Conservation (phyloP, 768 basidiomycete species). For the Psilocybe subaeruginosa region DNA sequence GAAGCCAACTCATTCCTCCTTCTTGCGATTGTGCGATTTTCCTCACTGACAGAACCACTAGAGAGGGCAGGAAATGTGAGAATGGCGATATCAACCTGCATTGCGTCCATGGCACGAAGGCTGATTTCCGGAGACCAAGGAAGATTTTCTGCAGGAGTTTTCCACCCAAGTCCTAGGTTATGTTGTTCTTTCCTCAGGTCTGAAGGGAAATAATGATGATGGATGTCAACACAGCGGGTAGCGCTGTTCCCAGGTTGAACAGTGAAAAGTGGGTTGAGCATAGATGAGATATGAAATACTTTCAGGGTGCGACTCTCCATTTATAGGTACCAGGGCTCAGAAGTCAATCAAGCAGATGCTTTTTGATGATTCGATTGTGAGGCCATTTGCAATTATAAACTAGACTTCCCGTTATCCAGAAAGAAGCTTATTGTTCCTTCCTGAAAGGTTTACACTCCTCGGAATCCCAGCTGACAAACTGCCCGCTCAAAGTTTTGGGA, state of each 20-base stretch:
- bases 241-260: neutral
- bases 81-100: conserved; percentile 60
- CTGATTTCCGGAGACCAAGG: conserved; percentile 68
- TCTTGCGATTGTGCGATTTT: conserved; percentile 45
- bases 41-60: conserved; percentile 36
- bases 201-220: conserved; percentile 74
- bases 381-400: neutral
- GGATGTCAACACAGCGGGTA: conserved; percentile 60
- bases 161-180: conserved; percentile 59
- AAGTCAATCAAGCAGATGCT: neutral
- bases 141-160: conserved; percentile 61
- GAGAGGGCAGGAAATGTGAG: conserved; percentile 68
- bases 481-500: conserved; percentile 63
- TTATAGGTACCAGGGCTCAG: neutral
- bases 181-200: conserved; percentile 48
- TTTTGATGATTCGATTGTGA: neutral
- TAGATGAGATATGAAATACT: neutral
- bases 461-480: conserved; percentile 83
- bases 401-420: neutral
- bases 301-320: neutral
- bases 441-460: conserved; percentile 66
- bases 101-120: conserved; percentile 62
- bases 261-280: neutral
- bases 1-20: conserved; percentile 50
- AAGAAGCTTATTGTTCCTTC: conserved; percentile 20